Conservation (phyloP, 139 green algal genomes). For the Coccomyxa sp. region DNA sequence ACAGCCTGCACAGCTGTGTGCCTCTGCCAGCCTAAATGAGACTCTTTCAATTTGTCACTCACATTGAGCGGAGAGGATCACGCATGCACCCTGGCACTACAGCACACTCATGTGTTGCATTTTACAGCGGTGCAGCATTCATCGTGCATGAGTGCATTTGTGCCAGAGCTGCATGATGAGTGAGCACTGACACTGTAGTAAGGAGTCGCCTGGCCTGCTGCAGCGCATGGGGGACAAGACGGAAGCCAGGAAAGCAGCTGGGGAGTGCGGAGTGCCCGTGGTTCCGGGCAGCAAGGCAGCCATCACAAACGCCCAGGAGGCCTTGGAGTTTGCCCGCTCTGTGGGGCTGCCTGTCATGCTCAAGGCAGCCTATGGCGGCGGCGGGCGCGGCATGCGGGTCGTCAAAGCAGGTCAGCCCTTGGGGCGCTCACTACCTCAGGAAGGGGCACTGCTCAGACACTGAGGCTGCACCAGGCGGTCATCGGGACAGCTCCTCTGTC, state of each 20-base stretch:
- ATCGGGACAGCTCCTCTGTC: too few species aligned
- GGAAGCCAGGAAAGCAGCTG: slow-evolving; percentile 55
- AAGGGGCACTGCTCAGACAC: too few species aligned
- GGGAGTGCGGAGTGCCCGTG: slow-evolving; percentile 76
- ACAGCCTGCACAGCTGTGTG: too few species aligned
- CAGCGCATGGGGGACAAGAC: slow-evolving; percentile 91
- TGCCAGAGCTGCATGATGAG: neutral
- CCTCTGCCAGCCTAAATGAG: too few species aligned
- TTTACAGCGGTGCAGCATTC: neutral
- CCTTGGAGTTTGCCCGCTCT: slow-evolving; percentile 60
- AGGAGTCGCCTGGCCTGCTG: too few species aligned
- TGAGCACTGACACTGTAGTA: too few species aligned
- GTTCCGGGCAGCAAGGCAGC: slow-evolving; percentile 84
- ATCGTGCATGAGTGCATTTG: neutral
- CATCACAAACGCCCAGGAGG: slow-evolving; percentile 53
- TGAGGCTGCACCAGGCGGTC: too few species aligned
- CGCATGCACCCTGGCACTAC: too few species aligned
- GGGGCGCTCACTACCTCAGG: neutral
- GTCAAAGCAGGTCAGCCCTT: slow-evolving; percentile 39
- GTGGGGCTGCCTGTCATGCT: slow-evolving; percentile 91
- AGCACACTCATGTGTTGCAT: too few species aligned
- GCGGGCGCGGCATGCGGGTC: slow-evolving; percentile 91
- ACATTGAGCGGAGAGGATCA: too few species aligned
- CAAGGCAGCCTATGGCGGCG: slow-evolving; percentile 92
- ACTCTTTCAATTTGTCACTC: too few species aligned